Evolutionary conservation across 2,329 filamentous ascomycete species (phyloP).

Genomic region (Harringtonia lauricola): DNA sequence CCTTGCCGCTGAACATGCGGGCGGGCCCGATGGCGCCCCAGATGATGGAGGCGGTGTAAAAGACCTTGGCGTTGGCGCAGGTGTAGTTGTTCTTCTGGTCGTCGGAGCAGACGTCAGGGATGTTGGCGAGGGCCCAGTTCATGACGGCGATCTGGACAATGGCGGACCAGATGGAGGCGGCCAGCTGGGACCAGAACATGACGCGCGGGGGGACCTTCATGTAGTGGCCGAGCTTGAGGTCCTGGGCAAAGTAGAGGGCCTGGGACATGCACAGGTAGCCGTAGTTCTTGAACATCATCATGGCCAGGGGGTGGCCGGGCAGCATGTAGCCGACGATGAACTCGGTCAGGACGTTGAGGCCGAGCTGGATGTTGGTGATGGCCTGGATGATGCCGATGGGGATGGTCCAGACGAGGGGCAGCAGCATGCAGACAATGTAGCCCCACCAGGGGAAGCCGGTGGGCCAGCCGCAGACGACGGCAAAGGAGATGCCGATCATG

Average conservation of each 20-base stretch:
- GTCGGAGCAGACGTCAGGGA: conserved; percentile 48
- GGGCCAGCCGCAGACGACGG: conserved; percentile 39
- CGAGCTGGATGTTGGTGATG: conserved; percentile 49
- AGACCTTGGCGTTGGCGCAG: conserved; percentile 42
- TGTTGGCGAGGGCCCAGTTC: conserved; percentile 53
- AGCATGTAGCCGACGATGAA: conserved; percentile 65
- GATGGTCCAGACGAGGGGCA: conserved; percentile 47
- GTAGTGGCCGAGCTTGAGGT: conserved; percentile 59
- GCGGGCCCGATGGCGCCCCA: conserved; percentile 64
- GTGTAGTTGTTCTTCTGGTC: conserved; percentile 45
- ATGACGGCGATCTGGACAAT: conserved; percentile 53
- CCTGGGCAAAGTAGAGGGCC: conserved; percentile 52
- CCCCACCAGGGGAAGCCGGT: conserved; percentile 49
- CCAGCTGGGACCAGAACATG: conserved; percentile 49
- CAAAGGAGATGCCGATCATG: conserved; percentile 45
- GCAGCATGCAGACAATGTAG: conserved; percentile 43
- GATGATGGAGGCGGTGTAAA: conserved; percentile 59
- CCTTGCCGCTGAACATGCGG: conserved; percentile 54
- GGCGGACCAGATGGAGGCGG: conserved; percentile 49
- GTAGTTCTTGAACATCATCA: conserved; percentile 73
- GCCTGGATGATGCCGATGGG: conserved; percentile 52
- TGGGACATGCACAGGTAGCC: conserved; percentile 59
- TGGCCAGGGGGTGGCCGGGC: conserved; percentile 56
- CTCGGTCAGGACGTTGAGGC: conserved; percentile 62
- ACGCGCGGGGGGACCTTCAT: conserved; percentile 54